Evolutionary conservation across 306 rosid genomes (phyloP), one percentile per base, ranked within the genome.

Genomic region (Astragalus glycyphyllos): DNA sequence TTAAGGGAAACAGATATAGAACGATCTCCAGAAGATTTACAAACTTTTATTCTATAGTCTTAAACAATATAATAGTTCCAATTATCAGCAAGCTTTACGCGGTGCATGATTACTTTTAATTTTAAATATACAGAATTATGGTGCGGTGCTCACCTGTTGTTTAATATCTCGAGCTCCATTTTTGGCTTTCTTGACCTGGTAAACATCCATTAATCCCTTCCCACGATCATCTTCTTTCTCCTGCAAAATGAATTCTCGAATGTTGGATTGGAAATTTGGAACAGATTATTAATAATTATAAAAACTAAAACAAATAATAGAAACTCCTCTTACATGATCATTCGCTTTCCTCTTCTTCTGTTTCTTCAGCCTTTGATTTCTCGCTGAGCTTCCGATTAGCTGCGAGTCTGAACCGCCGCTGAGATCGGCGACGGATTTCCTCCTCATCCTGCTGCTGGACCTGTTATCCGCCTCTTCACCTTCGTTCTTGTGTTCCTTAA

Each of bases 371-470:
- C 20, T 75, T 49, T 16, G 42, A 2, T 74, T 40, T 58, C 63
- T 47, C 56, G 11, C 76, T 26, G 23, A 47, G n/a, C 42, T 70
- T 72, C 35, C 58, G 31, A 35, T 56, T 56, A 37, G 47, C 67
- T 59, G 76, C n/a, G 76, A 59, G 13, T 38, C 81, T 11, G 83
- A 74, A 77, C 71, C 81, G 57, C 26, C 31, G 1, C 54, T 34
- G 11, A 29, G 53, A 40, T 73, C 64, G 20, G 65, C 61, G 16
- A 9, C 58, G 17, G 41, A 74, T 73, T 20, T 74, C 66, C 46
- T 79, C 20, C n/a, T 82, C 77, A 6, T 32, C 69, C n/a, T 50
- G 1, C 9, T 11, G 16, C 11, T 40, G 11, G 11, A 61, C n/a
- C 10, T 29, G 31, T 12, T 47, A 42, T 68, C 58, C 8, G 9